Evolutionary conservation across 805 yeast species (phyloP).

Genomic region (Myxozyma geophila): DNA sequence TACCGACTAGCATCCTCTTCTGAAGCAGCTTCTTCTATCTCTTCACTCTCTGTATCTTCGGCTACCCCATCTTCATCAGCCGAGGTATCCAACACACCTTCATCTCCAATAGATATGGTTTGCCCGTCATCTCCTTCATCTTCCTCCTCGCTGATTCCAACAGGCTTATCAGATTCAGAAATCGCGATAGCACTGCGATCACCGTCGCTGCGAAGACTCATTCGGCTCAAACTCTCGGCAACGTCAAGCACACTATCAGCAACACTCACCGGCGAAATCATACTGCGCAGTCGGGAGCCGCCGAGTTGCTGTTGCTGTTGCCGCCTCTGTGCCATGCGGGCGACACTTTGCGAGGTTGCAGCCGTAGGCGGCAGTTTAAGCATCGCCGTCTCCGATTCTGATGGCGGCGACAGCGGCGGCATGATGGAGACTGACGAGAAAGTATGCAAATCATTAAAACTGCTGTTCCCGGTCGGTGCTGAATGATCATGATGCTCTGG

Average conservation of each 20-base stretch:
- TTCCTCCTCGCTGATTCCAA: not conserved
- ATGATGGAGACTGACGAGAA: not conserved
- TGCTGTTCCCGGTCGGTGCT: not conserved
- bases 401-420: constrained; percentile 9
- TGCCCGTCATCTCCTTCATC: not conserved
- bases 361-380: constrained; percentile 7
- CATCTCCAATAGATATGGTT: too few relatives aligned
- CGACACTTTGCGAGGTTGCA: constrained; percentile 10
- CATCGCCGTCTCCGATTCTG: constrained; percentile 1
- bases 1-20: not conserved
- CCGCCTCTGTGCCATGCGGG: not conserved
- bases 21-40: not conserved
- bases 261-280: constrained; percentile 13
- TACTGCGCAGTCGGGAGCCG: not conserved
- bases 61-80: not conserved
- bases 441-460: not conserved
- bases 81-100: too few relatives aligned
- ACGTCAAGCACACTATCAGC: constrained; percentile 17
- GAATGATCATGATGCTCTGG: not conserved
- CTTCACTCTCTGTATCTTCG: not conserved
- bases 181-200: not conserved
- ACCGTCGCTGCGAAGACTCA: constrained; percentile 13
- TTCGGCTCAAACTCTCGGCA: constrained; percentile 17
- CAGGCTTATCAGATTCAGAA: not conserved
- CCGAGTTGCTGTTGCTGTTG: not conserved